A percentile compares a stretch with the other conserved stretches of the same genome.
Evolutionary conservation across 306 rosid species (phyloP).

Genomic region (Parietaria judaica): DNA sequence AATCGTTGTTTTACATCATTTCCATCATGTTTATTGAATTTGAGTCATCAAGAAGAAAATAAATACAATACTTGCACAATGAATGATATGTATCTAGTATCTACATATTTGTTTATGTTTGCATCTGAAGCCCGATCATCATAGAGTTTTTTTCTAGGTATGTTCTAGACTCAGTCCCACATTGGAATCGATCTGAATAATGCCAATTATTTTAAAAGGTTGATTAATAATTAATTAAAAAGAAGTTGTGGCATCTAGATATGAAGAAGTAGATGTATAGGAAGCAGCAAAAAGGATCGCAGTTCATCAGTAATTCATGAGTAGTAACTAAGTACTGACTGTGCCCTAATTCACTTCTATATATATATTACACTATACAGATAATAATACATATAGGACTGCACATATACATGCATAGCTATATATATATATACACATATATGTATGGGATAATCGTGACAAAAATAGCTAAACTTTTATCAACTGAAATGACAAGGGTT

Average conservation of each 20-base stretch:
- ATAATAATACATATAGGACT: slow-evolving; percentile 7
- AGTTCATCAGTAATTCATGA: not conserved
- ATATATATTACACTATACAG: not conserved
- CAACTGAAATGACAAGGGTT: no score
- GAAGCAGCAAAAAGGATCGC: no score
- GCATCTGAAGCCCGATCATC: not conserved
- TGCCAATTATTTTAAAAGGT: not conserved
- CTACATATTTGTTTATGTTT: not conserved
- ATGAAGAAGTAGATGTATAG: slow-evolving; percentile 1
- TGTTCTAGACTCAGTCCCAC: slow-evolving; percentile 4
- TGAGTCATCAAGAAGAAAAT: no score
- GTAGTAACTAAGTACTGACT: not conserved
- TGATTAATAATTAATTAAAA: no score
- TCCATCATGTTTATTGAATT: no score
- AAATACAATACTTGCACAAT: not conserved
- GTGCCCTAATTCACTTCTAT: not conserved
- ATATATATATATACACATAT: no score
- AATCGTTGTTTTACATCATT: no score
- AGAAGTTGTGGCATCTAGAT: not conserved
- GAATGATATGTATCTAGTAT: not conserved
- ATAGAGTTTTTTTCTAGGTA: slow-evolving; percentile 4
- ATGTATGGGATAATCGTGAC: no score
- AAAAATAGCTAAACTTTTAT: no score
- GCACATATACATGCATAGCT: not conserved
- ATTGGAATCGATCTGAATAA: not conserved